Percentiles rank a stretch among this genome's conserved stretches.
phyloP scores from a whole-genome alignment of 345 rosid genomes.

The Brassica cretica region DNA sequence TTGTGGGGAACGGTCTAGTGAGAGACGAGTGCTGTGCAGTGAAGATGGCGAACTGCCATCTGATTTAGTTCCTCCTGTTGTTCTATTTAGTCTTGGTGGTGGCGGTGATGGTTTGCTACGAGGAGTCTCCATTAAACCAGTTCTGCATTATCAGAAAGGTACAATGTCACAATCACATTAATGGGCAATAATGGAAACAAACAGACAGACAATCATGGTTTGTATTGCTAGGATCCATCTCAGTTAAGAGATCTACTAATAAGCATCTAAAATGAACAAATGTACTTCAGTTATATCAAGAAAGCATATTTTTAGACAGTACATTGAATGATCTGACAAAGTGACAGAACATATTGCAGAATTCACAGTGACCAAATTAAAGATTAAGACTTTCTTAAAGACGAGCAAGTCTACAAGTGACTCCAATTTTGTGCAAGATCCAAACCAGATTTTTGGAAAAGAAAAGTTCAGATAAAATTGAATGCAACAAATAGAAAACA shows the following conservation, averaged over 20 bases:
- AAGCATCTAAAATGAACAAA: background rate
- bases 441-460: constrained; percentile 7
- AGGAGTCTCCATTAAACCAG: constrained; percentile 77
- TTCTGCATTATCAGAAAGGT: constrained; percentile 49
- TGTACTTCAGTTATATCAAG: background rate
- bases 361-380: constrained; percentile 6
- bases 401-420: background rate
- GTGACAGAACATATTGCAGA: constrained; percentile 4
- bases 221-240: background rate
- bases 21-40: constrained; percentile 57
- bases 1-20: constrained; percentile 71
- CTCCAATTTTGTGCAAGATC: constrained; percentile 20
- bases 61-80: constrained; percentile 56
- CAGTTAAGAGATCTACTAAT: background rate
- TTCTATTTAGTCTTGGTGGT: constrained; percentile 58
- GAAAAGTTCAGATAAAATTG: background rate
- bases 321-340: background rate
- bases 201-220: constrained; percentile 11
- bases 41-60: constrained; percentile 66
- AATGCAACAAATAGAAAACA: constrained; percentile 11
- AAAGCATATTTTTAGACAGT: background rate
- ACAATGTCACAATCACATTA: constrained; percentile 53
- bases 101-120: constrained; percentile 70
- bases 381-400: constrained; percentile 3
- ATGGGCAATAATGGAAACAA: constrained; percentile 20